Percentiles rank a stretch among this genome's conserved stretches.
Conservation (phyloP, 441 rosid species). For the Eruca vesicaria region DNA sequence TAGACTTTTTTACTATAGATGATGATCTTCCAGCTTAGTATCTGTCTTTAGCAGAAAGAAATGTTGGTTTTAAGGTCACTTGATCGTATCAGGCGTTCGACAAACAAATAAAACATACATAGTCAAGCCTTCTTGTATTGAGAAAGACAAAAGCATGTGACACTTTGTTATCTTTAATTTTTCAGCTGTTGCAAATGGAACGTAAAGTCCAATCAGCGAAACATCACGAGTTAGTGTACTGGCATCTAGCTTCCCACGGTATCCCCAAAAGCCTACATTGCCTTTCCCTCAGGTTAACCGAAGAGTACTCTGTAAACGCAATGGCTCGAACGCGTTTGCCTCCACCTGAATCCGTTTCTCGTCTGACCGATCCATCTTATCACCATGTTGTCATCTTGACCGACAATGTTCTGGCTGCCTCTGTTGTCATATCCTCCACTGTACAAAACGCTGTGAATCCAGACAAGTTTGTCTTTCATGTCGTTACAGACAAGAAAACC, state of each 20-base stretch:
- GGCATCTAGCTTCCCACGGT: slow-evolving; percentile 94
- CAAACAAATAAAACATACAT: background rate
- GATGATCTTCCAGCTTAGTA: background rate
- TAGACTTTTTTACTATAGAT: no score
- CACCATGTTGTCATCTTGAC: slow-evolving; percentile 82
- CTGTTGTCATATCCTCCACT: slow-evolving; percentile 80
- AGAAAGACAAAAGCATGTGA: background rate
- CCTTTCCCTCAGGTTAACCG: slow-evolving; percentile 81
- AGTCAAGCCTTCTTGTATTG: background rate
- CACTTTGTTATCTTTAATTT: slow-evolving; percentile 1
- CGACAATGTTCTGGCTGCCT: slow-evolving; percentile 90
- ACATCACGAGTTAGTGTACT: slow-evolving; percentile 70
- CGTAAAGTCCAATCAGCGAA: slow-evolving; percentile 66
- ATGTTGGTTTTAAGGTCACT: background rate
- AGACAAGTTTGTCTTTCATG: slow-evolving; percentile 74
- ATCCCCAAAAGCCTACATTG: slow-evolving; percentile 86
- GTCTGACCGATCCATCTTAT: slow-evolving; percentile 65
- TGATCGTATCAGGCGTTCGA: background rate
- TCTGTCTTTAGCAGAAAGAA: background rate
- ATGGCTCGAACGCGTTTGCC: slow-evolving; percentile 82
- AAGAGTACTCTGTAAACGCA: slow-evolving; percentile 87
- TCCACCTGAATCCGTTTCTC: slow-evolving; percentile 69
- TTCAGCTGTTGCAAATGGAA: slow-evolving; percentile 76
- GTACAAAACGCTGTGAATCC: slow-evolving; percentile 60
- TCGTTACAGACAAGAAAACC: slow-evolving; percentile 92